Conservation (phyloP, 148 eudicot species). For the Cornus florida region DNA sequence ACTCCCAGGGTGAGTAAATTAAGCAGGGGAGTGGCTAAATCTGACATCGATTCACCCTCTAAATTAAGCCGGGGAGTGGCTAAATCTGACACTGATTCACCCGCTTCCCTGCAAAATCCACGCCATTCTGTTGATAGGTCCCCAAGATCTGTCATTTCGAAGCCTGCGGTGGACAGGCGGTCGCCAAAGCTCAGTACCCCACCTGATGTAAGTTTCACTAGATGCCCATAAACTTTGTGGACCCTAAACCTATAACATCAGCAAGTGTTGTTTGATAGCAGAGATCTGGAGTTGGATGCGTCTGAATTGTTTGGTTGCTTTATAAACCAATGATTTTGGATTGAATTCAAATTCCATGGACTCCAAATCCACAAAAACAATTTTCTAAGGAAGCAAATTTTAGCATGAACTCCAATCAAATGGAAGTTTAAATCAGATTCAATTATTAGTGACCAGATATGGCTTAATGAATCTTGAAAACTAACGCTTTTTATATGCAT, state of each 20-base stretch:
- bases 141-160: conserved; percentile 52
- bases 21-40: conserved; percentile 52
- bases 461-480: not conserved
- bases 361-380: not conserved
- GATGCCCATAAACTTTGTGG: not conserved
- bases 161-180: conserved; percentile 53
- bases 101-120: conserved; percentile 55
- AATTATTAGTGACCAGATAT: not conserved
- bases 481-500: not conserved
- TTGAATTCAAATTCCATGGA: not conserved
- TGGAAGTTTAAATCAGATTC: not conserved
- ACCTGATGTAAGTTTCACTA: conserved; percentile 56
- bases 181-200: conserved; percentile 52
- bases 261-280: not conserved
- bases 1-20: conserved; percentile 60
- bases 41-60: conserved; percentile 73
- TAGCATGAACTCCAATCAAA: not conserved
- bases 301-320: conserved; percentile 5
- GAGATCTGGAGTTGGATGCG: not conserved
- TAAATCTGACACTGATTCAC: conserved; percentile 73
- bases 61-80: not conserved
- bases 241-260: not conserved
- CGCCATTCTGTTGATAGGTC: conserved; percentile 69
- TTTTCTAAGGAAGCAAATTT: not conserved
- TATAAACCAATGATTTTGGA: not conserved